Evolutionary conservation across 768 basidiomycete species (phyloP).

Genomic region (Kwoniella sp.): DNA sequence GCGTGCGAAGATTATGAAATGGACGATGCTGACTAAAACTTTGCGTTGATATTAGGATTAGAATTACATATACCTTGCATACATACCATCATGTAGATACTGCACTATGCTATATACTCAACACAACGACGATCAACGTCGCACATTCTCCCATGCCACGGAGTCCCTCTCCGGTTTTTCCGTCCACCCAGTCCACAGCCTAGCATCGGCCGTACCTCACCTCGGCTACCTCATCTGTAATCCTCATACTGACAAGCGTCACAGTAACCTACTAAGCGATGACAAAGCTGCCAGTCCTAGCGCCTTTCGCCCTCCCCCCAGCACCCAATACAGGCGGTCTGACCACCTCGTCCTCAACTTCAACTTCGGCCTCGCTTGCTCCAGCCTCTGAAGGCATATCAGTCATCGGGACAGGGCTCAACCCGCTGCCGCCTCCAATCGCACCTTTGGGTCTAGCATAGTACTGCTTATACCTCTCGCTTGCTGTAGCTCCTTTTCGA

Average conservation of each 20-base stretch:
- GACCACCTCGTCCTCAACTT: not conserved
- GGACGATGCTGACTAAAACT: not conserved
- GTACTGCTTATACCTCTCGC: constrained; percentile 38
- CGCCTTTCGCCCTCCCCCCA: constrained; percentile 24
- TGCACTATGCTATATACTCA: not conserved
- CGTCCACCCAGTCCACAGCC: too few relatives aligned
- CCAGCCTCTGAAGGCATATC: not conserved
- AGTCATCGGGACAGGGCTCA: not conserved
- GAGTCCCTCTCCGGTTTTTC: too few relatives aligned
- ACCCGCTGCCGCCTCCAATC: too few relatives aligned
- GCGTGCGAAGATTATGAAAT: too few relatives aligned
- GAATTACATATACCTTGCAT: not conserved
- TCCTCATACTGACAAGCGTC: too few relatives aligned
- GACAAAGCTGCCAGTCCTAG: constrained; percentile 23
- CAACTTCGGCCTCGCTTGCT: not conserved
- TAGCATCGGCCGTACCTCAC: too few relatives aligned
- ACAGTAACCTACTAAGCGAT: not conserved
- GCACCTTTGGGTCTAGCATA: constrained; percentile 23
- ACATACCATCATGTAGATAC: not conserved
- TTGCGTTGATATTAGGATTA: not conserved
- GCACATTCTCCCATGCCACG: not conserved
- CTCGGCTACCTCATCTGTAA: too few relatives aligned
- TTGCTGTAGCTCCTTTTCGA: constrained; percentile 5
- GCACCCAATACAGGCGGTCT: constrained; percentile 21
- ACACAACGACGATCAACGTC: not conserved